Evolutionary conservation across 2,329 filamentous ascomycete species (phyloP), one percentile per base, ranked within the genome.

Genomic region (Ambrosiella beaveri): DNA sequence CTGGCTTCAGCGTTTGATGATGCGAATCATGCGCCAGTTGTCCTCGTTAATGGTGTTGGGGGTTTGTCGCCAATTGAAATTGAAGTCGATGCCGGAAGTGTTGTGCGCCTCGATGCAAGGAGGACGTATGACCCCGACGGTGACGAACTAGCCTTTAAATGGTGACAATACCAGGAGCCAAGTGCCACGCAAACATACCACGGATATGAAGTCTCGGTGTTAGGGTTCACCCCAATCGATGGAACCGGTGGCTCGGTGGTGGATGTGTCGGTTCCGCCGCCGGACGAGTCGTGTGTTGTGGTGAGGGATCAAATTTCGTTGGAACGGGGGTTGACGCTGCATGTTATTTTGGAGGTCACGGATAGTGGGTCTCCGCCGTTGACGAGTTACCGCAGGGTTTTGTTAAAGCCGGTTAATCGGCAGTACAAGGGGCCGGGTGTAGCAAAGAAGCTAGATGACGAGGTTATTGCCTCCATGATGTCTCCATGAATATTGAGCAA

Each of bases 291-390:
- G 41, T 71, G 67, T 7, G 39, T 56, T 13, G 61, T 73, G 69
- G 41, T 71, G 67, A 7, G 70, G 17, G 66, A 64, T 52, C 63
- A 67, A 17, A 65, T 68, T 49, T 66, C 70, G 11, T 61, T 71
- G 38, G 65, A 63, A 3, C 66, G 67, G 56, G 74, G 75, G 2
- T 69, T 75, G 64, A 61, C 70, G 47, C 65, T 76, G 61, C 75
- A 77, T 64, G 61, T 77, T 45, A 72, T 79, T 35, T 66, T 79
- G 1, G 72, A 76, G 62, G 74, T 77, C 4, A 72, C 65, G 8
- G 71, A 75, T 57, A 64, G 66, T 15, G 75, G 74, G 1, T 65
- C 65, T 2, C 72, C 72, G 19, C 64, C 66, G 7, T 64, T 78
- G 63, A 75, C 71, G 39, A 73, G 68, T 54, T 78, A 78, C 65